These are phyloP conservation scores for Torrubiella hemipterigena DNA, from an alignment of 2,329 filamentous ascomycete genomes.

Conservation along the genomic window DNA sequence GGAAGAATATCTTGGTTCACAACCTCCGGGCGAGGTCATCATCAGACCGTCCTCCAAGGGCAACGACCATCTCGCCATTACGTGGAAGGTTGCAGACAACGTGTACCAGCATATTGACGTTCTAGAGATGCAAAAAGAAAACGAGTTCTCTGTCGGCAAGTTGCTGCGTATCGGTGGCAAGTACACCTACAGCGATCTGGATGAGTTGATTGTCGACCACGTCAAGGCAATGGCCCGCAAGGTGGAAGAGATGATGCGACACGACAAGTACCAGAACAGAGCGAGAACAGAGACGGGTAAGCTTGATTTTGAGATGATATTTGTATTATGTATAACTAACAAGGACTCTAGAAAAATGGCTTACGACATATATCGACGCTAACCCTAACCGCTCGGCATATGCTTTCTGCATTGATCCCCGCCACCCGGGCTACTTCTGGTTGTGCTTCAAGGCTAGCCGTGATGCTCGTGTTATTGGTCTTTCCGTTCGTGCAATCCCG, in stretches of 20 bases:
- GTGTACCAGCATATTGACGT: conserved; percentile 99
- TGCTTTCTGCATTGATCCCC: conserved; percentile 87
- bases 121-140: conserved; percentile 91
- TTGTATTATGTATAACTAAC: conserved; percentile 9
- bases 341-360: conserved; percentile 65
- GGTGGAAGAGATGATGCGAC: conserved; percentile 87
- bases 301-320: conserved; percentile 18
- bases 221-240: conserved; percentile 97
- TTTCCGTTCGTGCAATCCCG: conserved; percentile 83
- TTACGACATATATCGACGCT: conserved; percentile 89
- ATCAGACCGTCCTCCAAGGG: conserved; percentile 94
- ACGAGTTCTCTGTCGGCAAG: conserved; percentile 85
- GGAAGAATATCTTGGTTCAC: conserved; percentile 82
- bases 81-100: conserved; percentile 93
- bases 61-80: conserved; percentile 87
- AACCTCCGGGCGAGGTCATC: conserved; percentile 78
- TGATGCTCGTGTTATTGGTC: conserved; percentile 58
- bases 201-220: conserved; percentile 93
- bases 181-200: conserved; percentile 88
- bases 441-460: conserved; percentile 92
- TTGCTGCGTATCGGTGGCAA: conserved; percentile 77
- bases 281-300: conserved; percentile 75
- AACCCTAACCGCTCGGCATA: conserved; percentile 92
- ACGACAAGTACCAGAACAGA: conserved; percentile 85
- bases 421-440: conserved; percentile 88